Evolutionary conservation across 352 stramenopile genomes (phyloP), one percentile per base, ranked within the genome.

Genomic region (Globisporangium irregulare): DNA sequence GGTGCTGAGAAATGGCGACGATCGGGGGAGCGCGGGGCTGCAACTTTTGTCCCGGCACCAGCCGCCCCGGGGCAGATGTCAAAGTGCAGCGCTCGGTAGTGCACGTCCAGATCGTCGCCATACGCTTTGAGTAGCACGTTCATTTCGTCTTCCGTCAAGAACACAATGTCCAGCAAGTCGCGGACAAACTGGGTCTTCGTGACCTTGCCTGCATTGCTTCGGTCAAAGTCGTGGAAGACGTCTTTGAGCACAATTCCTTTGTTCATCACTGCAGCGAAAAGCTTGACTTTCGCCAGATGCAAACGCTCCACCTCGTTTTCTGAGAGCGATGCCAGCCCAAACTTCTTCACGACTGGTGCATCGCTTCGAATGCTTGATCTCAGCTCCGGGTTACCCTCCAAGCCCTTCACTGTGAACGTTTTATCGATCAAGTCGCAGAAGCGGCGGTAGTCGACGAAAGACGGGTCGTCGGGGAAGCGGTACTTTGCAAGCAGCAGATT

Each of bases 341-440:
- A 82, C 10, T 76, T 79, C 50, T 86, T 81, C 1, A 73, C 32
- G 3, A 53, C 20, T 12, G 76, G 55, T 20, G 77, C 50, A 0
- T 87, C 77, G 1, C 15, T 71, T 32, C 77, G 67, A 51, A 80
- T 78, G 41, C 74, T 82, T 0, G 55, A 48, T 5, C 70, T 71
- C 29, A 85, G 25, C 25, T 83, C 73, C 7, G 80, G 85, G n/a
- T 91, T 90, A 6, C 73, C 75, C 56, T 92, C 84, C 1, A 93
- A 72, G 1, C 86, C 79, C 68, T 95, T 95, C 2, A 92, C 76
- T 0, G 87, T 93, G 58, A 91, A 94, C 1, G 83, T 73, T 56
- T 94, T 95, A 77, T 95, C 86, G 56, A 95, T 93, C 46, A 93
- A 71, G 61, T 94, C 84, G 59, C 87, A 95, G 56, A 93, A 95